Base-by-base conservation (phyloP, 306 rosid species). In the Prunus mira region DNA sequence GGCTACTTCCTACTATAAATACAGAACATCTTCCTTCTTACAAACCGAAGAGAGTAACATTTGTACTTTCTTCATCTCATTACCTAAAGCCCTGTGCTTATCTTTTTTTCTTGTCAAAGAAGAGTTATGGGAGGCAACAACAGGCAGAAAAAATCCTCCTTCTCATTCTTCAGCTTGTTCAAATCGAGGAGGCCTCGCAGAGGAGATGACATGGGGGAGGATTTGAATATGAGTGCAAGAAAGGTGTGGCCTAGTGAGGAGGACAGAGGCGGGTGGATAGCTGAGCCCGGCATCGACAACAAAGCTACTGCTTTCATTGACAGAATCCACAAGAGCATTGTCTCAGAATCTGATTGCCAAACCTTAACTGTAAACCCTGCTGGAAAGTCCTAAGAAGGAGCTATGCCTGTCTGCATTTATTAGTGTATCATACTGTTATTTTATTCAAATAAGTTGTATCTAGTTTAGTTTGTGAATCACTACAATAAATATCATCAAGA, bases 161-260 rank as follows among this genome's bases (percentile, higher is more conserved):
- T 91, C 76, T 89, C 97, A 34, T 32, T 90, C 54, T 89, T 94
- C 65, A 83, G 62, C 83, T 49, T 90, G 67, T 89, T 94, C 88
- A 90, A 83, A 78, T 57, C 92, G 0, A 78, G 76, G 27, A 86
- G 63, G 63, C 66, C 71, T 3, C 77, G 84, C 69, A 75, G 81
- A 22, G 77, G 58, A 38, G 78, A 82, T 5, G 69, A 66, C 50
- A 72, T 22, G 17, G 20, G 3, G 14, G 79, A 88, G 57, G 89
- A 88, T 3, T 90, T 84, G 18, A 74, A 84, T 19, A 8, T 69
- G 60, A 90, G 80, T 70, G 49, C 74, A 1, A 57, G 79, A 20
- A 90, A 75, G 85, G 86, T 90, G 24, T 92, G 93, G 94, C 96
- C 96, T 2, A 94, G 96, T 62, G 95, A 92, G 12, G 93, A 81